Evolutionary conservation across 1,139 yeast genomes (phyloP).

Genomic region (Nakaseomyces nivariensis): DNA sequence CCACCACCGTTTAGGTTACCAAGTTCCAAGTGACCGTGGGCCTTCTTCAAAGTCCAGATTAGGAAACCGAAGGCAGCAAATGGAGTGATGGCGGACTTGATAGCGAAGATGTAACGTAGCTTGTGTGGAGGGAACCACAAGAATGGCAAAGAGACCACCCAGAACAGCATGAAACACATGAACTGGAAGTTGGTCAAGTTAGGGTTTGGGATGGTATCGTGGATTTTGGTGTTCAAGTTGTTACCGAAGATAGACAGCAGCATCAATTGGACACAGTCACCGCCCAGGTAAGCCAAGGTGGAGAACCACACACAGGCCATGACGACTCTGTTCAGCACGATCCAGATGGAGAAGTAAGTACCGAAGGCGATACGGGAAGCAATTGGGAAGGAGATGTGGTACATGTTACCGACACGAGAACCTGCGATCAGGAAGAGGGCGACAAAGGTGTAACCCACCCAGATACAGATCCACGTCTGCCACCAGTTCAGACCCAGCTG

Average conservation of each 20-base stretch:
- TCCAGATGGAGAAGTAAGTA: conserved; percentile 70
- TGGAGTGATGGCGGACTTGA: conserved; percentile 66
- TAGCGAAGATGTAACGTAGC: conserved; percentile 68
- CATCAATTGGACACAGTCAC: conserved; percentile 69
- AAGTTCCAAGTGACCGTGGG: conserved; percentile 22
- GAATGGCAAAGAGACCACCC: conserved; percentile 67
- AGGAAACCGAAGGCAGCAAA: conserved; percentile 70
- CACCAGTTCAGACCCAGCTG: conserved; percentile 71
- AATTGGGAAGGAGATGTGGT: conserved; percentile 73
- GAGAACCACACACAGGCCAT: conserved; percentile 83
- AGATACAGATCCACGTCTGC: conserved; percentile 78
- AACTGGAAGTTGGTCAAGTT: conserved; percentile 55
- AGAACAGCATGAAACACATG: conserved; percentile 64
- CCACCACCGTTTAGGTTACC: conserved; percentile 32
- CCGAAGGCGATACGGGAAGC: conserved; percentile 67
- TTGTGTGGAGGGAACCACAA: conserved; percentile 76
- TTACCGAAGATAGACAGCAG: conserved; percentile 57
- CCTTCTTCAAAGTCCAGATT: conserved; percentile 59
- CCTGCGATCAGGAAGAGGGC: conserved; percentile 53
- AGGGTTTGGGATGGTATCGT: conserved; percentile 39
- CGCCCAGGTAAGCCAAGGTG: conserved; percentile 74
- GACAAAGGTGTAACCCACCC: conserved; percentile 61
- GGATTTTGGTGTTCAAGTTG: conserved; percentile 40
- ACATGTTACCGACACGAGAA: conserved; percentile 63
- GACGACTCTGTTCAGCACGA: conserved; percentile 64